Evolutionary conservation across 2,329 filamentous ascomycete species (phyloP), one percentile per base, ranked within the genome.

Genomic region (Aspergillus viridinutans): DNA sequence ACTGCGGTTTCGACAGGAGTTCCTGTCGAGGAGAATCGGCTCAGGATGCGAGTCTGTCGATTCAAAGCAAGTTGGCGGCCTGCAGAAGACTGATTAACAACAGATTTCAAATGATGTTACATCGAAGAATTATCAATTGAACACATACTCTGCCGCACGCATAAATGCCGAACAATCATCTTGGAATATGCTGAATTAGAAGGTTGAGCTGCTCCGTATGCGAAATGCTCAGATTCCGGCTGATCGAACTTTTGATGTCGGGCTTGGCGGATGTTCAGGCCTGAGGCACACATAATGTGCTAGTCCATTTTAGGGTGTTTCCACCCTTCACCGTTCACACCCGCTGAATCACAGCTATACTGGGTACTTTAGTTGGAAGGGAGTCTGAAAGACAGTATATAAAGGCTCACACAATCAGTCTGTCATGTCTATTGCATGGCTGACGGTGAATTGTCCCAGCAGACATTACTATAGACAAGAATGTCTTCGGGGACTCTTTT

Each of bases 131-230:
- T 38, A 5, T 3, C 14, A 9, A 25, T 4, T 25, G 10, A 8
- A 49, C 10, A 69, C 74, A 66, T 55, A 77, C 75, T 70, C 58
- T 77, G 75, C 69, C 73, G 73, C 68, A 70, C 60, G 63, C 66
- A 71, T 47, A 74, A 51, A 55, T 73, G 67, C 61, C 74, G 72
- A 64, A 76, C 67, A 68, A 76, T 76, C 75, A 77, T 77, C 51
- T 54, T 72, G 69, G 50, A 48, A 9, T 62, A 53, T 63, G 56
- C 52, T 54, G 57, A 58, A 53, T 56, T 54, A 45, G 54, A 38
- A 49, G 51, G 54, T 28, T 49, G 45, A 43, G 58, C 51, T 58
- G 60, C 62, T 57, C 26, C 51, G 61, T 58, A 54, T 52, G 59
- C 57, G 56, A 57, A 56, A 58, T 68, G 43, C 43, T 47, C 43